phyloP scores from a whole-genome alignment of 768 basidiomycete species.

The Mycena alexandri region DNA sequence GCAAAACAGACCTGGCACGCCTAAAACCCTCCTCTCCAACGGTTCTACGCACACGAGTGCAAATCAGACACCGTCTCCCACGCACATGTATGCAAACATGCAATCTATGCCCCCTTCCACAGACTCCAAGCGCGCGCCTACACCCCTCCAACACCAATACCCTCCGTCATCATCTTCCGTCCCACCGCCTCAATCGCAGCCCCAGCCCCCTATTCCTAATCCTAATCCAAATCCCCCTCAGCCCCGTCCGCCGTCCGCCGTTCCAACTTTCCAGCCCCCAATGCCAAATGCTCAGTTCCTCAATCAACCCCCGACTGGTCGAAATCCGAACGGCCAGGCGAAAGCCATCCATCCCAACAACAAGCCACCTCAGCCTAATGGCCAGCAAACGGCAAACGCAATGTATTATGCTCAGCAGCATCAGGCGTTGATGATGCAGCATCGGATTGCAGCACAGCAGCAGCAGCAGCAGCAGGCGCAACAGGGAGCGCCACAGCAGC shows the following conservation, averaged over 20 bases:
- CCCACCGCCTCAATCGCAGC: constrained; percentile 42
- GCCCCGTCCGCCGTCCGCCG: constrained; percentile 38
- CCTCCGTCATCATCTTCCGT: constrained; percentile 47
- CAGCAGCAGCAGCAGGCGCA: constrained; percentile 31
- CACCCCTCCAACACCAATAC: constrained; percentile 35
- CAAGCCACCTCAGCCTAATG: constrained; percentile 1
- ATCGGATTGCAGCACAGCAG: constrained; percentile 33
- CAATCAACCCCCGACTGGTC: constrained; percentile 36
- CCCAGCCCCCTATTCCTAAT: constrained; percentile 39
- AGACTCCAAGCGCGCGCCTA: constrained; percentile 36
- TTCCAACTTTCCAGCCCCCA: constrained; percentile 39
- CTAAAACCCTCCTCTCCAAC: constrained; percentile 26
- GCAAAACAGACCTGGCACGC: constrained; percentile 39
- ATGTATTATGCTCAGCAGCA: constrained; percentile 32
- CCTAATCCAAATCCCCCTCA: constrained; percentile 36
- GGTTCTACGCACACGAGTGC: constrained; percentile 35
- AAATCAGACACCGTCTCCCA: constrained; percentile 39
- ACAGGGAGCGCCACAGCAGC: constrained; percentile 36
- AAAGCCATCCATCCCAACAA: constrained; percentile 22
- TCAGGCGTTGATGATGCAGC: constrained; percentile 31
- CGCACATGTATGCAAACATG: constrained; percentile 37
- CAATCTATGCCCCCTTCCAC: constrained; percentile 21
- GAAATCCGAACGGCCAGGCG: constrained; percentile 30
- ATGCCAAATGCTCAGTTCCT: constrained; percentile 41
- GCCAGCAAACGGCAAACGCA: constrained; percentile 10